Evolutionary conservation across 768 basidiomycete genomes (phyloP), one percentile per base, ranked within the genome.

Genomic region (Macrolepiota albuminosa): DNA sequence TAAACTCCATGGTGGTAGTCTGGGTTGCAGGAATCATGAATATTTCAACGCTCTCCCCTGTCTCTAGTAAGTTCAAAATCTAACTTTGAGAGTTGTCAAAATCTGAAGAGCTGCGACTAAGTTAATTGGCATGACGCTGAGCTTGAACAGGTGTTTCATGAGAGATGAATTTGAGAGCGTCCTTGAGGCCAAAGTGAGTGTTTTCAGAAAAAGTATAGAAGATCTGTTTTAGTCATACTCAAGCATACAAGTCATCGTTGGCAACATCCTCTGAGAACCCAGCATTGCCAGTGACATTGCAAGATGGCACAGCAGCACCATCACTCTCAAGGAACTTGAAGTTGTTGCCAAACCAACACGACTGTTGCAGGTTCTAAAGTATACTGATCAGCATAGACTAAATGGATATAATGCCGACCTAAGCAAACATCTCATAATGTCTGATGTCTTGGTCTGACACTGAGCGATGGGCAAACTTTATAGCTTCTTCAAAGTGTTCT

Each of bases 401-500:
- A 48, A 16, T 39, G 26, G 45, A 57, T 34, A 58, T 18, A 53
- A 26, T 10, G 59, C 54, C 54, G 70, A 88, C 87, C 81, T 95
- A 94, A 39, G 95, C 78, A 74, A 98, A 98, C 88, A 97, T 95
- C 84, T 98, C 96, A 74, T 98, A 99, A 56, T 95, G 88, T 68
- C 95, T 85, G 75, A 98, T 96, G 70, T 98, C 96, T 64, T 91
- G 87, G 70, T 98, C 95, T 11, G 93, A 95, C 56, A 98, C 96
- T 13, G 95, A 98, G 55, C 97, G 89, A 72, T 97, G 89, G 62
- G 97, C 95, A 68, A 84, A 98, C 75, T 89, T 88, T 95, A 98
- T 98, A 2, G 97, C 95, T 76, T 98, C 96, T 77, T 98, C 96
- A 67, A 98, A 98, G 81, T 98, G 96, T 0, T 88, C 93, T 68